These are phyloP conservation scores for Sporothrix sp. DNA, from an alignment of 2,329 filamentous ascomycete species.

Conservation along the genomic window DNA sequence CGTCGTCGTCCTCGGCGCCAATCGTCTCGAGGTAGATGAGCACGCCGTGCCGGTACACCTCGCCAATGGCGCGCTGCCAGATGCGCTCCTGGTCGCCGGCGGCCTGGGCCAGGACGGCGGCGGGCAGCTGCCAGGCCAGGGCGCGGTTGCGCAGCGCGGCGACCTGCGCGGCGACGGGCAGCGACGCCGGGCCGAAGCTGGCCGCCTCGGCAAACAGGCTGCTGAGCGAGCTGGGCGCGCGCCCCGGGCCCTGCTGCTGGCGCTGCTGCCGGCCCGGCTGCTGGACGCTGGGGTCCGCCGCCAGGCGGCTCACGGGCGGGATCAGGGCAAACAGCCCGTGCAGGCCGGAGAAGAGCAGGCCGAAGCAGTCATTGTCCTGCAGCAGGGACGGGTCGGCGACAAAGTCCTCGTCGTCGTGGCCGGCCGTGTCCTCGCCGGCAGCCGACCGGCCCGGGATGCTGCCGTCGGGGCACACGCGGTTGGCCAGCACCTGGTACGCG, in stretches of 20 bases:
- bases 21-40: constrained; percentile 16
- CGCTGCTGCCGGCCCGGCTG: no score
- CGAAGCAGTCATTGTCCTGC: constrained; percentile 13
- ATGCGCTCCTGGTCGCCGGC: constrained; percentile 13
- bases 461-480: constrained; percentile 15
- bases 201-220: background rate
- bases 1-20: background rate
- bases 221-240: background rate
- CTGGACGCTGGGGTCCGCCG: no score
- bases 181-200: background rate
- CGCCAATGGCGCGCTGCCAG: constrained; percentile 16
- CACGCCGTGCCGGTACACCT: constrained; percentile 16
- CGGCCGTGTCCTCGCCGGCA: background rate
- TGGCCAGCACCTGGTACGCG: constrained; percentile 16
- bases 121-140: constrained; percentile 15
- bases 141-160: constrained; percentile 12
- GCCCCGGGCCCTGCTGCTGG: no score
- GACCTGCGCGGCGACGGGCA: background rate
- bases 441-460: constrained; percentile 5
- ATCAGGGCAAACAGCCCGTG: constrained; percentile 18
- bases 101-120: constrained; percentile 6
- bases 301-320: constrained; percentile 13
- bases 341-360: constrained; percentile 16
- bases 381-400: constrained; percentile 14
- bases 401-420: constrained; percentile 17